Base-by-base conservation (phyloP, 768 basidiomycete genomes). In the Lyophyllum semitale region DNA sequence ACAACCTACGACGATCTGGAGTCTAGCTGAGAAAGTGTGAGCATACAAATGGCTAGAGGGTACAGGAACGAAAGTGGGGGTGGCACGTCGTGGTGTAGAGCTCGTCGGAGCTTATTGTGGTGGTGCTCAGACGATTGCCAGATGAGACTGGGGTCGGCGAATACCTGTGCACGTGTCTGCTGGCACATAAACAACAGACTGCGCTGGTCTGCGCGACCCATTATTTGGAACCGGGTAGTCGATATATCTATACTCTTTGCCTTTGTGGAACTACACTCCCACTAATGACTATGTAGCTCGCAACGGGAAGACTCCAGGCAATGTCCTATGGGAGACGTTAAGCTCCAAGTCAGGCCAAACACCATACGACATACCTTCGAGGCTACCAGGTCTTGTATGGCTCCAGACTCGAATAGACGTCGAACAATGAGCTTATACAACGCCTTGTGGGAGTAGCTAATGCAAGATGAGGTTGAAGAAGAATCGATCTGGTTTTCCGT, bases 141-240 rank as follows among this genome's bases (percentile, higher is more conserved):
- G 74, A 68, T 96, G 94, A 0, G 93, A 95, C 69, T 99, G 97
- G 60, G 98, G 88, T 88, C 48, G 98, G 71, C 84, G 98, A 98
- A 71, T 98, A 98, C 76, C 95, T 96, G 82, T 95, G 98, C 72
- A 98, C 95, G 83, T 0, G 93, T 96, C 71, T 96, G 93, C 64
- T 98, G 96, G 65, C 93, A 94, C 95, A 99, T 98, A 33, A 98
- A 76, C 2, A 99, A 98, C 12, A 93, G 89, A 62, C 93, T 95
- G 55, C 89, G 87, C 2, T 89, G 86, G 62, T 98, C 97, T 0
- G 97, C 97, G n/a, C 88, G 84, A 41, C 96, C 97, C 88, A 98
- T 96, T 96, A 99, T 98, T 68, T 98, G 97, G 1, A 98, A 99
- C 94, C 3, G 96, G 95, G 67, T 98, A 98, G 71, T 98, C 97